These are phyloP conservation scores for Adansonia madagascariensis DNA, from an alignment of 441 rosid genomes.

Conservation along the genomic window DNA sequence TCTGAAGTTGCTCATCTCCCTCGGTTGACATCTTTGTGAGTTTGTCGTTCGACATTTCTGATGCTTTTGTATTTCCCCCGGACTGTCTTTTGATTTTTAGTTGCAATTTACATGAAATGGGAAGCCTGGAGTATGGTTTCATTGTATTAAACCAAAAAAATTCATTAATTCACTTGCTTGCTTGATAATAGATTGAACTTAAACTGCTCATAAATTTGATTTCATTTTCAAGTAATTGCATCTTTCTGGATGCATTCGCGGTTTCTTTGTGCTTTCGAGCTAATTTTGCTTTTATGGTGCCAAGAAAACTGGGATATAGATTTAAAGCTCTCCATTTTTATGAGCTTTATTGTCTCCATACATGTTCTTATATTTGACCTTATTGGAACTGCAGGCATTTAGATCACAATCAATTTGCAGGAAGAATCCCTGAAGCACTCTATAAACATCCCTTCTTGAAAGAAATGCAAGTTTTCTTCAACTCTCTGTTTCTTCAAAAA, in stretches of 20 bases:
- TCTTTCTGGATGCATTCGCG: neutral
- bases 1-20: constrained; percentile 65
- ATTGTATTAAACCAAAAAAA: neutral
- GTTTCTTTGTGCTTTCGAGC: constrained; percentile 8
- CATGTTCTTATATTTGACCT: constrained; percentile 7
- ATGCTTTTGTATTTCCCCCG: neutral
- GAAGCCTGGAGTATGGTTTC: neutral
- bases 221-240: neutral
- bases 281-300: neutral
- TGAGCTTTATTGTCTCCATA: neutral
- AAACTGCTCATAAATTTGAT: neutral
- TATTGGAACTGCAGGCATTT: constrained; percentile 54
- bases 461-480: constrained; percentile 61
- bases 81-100: neutral
- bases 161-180: neutral
- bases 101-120: neutral
- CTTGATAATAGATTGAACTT: neutral
- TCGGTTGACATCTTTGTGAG: constrained; percentile 74
- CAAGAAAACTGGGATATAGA: too few species aligned
- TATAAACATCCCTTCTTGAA: constrained; percentile 70
- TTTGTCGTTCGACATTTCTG: constrained; percentile 20
- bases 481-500: constrained; percentile 7
- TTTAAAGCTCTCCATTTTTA: too few species aligned
- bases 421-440: constrained; percentile 69
- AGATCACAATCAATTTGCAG: constrained; percentile 81